Base-by-base conservation (phyloP, 202 grass and related monocot genomes). In the Schoenoplectus triqueter region DNA sequence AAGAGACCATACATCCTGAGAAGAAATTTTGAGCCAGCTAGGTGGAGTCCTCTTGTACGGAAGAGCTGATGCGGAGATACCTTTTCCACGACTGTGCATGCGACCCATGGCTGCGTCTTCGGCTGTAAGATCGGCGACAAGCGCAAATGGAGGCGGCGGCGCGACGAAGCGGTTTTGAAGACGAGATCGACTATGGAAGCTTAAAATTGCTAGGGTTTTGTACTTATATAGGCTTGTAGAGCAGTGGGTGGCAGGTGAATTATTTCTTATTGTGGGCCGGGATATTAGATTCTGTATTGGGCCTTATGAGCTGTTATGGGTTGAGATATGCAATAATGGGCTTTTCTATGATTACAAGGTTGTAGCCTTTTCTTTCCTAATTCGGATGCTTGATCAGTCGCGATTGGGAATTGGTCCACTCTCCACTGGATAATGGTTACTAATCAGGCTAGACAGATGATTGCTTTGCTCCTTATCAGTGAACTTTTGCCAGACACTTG, bases 51-150 rank as follows among this genome's bases (percentile, higher is more conserved):
- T 68, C 93, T 91, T 93, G 87, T 96, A 93, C 56, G 91, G 93
- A 20, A 96, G 69, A 49, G 93, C 93, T 50, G 93, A 96, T 3
- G 93, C 89, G 51, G 93, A 93, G 62, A 96, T 93, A 87, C 93
- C 93, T 78, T 96, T 96, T 62, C 93, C 93, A 70, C 72, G 84
- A 70, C 93, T 96, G 87, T 96, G 91, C 93, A 96, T 96, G 41
- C 93, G 93, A 78, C 93, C 91, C 93, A 96, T 96, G 86, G 84
- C 31, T 66, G 84, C 91, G 65, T 41, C 3, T 6, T 20, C 48
- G 8, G 18, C 10, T 48, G 75, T 13, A 66, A 17, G 14, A 31
- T 47, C 64, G 84, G 51, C 86, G 82, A 68, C 85, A 82, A 19
- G 18, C 49, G 20, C 86, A 78, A 56, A 46, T 7, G 4, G n/a